These are phyloP conservation scores for Fomitopsis schrenkii DNA, from an alignment of 1,284 basidiomycete genomes.

Conservation along the genomic window DNA sequence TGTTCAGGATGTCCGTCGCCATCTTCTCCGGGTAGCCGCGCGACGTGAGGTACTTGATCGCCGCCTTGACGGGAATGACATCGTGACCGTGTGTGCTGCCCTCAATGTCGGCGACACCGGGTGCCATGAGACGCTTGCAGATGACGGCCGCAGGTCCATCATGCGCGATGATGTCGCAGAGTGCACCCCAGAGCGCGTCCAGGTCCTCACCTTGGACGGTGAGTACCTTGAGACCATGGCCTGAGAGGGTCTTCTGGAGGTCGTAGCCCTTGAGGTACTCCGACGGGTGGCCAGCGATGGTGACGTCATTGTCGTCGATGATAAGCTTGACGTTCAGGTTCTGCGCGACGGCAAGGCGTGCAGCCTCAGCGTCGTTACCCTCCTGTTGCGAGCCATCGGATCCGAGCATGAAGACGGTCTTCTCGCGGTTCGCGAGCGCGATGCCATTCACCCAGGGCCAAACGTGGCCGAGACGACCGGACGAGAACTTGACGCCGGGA, in stretches of 20 bases:
- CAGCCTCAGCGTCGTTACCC: constrained; percentile 85
- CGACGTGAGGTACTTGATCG: constrained; percentile 64
- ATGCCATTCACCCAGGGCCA: constrained; percentile 83
- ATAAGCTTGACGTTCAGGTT: constrained; percentile 77
- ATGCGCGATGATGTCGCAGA: constrained; percentile 51
- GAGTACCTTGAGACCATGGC: constrained; percentile 76
- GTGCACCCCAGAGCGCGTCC: constrained; percentile 67
- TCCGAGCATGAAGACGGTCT: constrained; percentile 76
- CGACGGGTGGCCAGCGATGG: constrained; percentile 82
- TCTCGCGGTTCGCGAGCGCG: constrained; percentile 71
- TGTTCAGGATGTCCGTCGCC: constrained; percentile 51
- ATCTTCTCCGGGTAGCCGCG: constrained; percentile 58
- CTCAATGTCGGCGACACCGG: constrained; percentile 74
- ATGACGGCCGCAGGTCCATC: constrained; percentile 78
- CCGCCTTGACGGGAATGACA: constrained; percentile 75
- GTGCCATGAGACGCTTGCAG: constrained; percentile 76
- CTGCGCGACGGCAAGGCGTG: constrained; percentile 79
- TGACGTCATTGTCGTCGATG: constrained; percentile 87
- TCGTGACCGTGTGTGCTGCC: constrained; percentile 79
- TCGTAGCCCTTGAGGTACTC: constrained; percentile 78
- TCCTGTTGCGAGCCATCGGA: constrained; percentile 89
- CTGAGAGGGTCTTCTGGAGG: constrained; percentile 65
- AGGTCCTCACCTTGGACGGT: constrained; percentile 74
- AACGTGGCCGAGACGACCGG: constrained; percentile 80
- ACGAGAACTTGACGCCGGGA: constrained; percentile 84